Conservation (phyloP, 495 filamentous ascomycete genomes). For the Neurospora intermedia region DNA sequence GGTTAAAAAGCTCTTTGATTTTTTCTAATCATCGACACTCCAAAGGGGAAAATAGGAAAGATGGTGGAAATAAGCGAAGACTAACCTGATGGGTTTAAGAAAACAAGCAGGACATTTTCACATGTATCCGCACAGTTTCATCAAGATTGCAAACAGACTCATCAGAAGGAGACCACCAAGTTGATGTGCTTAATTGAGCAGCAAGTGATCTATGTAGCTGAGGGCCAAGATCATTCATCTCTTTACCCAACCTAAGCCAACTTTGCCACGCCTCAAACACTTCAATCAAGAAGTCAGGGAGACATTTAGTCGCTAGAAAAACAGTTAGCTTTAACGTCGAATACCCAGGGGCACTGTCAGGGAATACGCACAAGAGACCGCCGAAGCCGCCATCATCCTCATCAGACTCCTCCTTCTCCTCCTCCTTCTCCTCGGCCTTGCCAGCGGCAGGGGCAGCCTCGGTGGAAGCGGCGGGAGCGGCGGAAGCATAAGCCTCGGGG, state of each 20-base stretch:
- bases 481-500: slow-evolving; percentile 81
- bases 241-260: slow-evolving; percentile 28
- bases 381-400: slow-evolving; percentile 50
- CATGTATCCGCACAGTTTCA: background rate
- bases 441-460: slow-evolving; percentile 41
- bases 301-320: slow-evolving; percentile 32
- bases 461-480: slow-evolving; percentile 59
- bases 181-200: slow-evolving; percentile 32
- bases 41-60: background rate
- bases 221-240: slow-evolving; percentile 22
- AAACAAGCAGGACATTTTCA: background rate
- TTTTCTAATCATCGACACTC: slow-evolving; percentile 41
- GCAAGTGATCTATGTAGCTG: slow-evolving; percentile 35
- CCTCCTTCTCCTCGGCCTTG: slow-evolving; percentile 47
- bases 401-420: slow-evolving; percentile 53
- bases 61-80: slow-evolving; percentile 2
- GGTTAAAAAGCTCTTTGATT: slow-evolving; percentile 48
- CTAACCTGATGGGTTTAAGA: slow-evolving; percentile 32
- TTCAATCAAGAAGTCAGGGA: slow-evolving; percentile 13
- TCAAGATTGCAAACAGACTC: slow-evolving; percentile 6
- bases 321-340: slow-evolving; percentile 11
- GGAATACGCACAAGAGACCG: slow-evolving; percentile 54
- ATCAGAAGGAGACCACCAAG: slow-evolving; percentile 14
- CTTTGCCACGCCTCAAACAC: slow-evolving; percentile 25
- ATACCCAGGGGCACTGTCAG: background rate